phyloP scores from a whole-genome alignment of 345 rosid genomes.

The Isatis tinctoria region DNA sequence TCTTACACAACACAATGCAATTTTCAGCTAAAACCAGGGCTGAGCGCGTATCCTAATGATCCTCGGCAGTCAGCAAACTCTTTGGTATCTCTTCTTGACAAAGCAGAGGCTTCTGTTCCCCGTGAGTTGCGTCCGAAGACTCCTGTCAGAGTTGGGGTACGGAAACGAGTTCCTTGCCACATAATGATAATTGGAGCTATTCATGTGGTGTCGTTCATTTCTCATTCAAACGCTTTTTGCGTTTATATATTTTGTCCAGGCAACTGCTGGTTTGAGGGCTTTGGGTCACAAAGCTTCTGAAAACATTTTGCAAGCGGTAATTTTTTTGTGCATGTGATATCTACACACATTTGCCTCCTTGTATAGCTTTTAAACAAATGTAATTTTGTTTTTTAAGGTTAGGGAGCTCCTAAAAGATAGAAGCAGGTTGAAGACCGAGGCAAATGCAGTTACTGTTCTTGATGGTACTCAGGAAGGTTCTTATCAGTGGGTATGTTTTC shows the following conservation, averaged over 20 bases:
- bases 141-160: constrained; percentile 97
- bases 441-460: constrained; percentile 64
- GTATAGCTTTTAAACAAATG: background rate
- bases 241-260: constrained; percentile 37
- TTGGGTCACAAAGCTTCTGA: constrained; percentile 76
- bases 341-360: background rate
- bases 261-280: constrained; percentile 95
- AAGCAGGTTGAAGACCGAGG: constrained; percentile 66
- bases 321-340: background rate
- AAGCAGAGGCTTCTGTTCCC: constrained; percentile 82
- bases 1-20: no score
- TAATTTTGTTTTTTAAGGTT: constrained; percentile 43
- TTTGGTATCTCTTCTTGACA: constrained; percentile 60
- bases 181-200: background rate
- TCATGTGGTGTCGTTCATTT: background rate
- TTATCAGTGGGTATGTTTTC: constrained; percentile 80
- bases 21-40: constrained; percentile 68
- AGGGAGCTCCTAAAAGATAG: constrained; percentile 74
- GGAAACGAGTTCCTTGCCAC: constrained; percentile 23
- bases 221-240: background rate
- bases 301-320: constrained; percentile 80
- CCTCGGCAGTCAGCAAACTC: constrained; percentile 78
- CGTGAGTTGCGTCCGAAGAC: constrained; percentile 65
- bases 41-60: constrained; percentile 77
- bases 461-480: constrained; percentile 99